phyloP scores from a whole-genome alignment of 305 asterid species.

The Fraxinus angustifolia region DNA sequence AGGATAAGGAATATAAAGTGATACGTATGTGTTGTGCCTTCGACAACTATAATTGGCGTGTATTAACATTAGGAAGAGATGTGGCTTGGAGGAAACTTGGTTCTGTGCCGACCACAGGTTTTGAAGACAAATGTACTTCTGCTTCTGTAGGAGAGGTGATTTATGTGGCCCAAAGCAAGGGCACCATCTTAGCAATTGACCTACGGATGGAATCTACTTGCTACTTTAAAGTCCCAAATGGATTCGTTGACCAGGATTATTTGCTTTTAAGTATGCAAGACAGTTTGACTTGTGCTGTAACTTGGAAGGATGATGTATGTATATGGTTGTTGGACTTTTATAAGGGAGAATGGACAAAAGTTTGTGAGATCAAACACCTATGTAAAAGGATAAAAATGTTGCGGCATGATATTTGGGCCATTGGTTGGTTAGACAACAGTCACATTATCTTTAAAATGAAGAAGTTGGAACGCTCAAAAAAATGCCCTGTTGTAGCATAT shows the following conservation, averaged over 20 bases:
- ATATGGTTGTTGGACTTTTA: not conserved
- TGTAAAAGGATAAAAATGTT: not conserved
- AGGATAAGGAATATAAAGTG: not conserved
- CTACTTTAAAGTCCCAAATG: not conserved
- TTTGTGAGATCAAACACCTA: not conserved
- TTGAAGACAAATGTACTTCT: not conserved
- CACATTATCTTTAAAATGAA: not conserved
- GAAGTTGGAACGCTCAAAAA: not conserved
- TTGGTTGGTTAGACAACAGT: conserved; percentile 17
- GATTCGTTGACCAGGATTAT: not conserved
- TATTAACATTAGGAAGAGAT: not conserved
- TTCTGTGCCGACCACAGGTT: not conserved
- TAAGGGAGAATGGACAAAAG: not conserved
- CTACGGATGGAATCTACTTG: not conserved
- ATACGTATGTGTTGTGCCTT: not conserved
- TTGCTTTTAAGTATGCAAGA: not conserved
- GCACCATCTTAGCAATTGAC: not conserved
- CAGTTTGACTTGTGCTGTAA: not conserved
- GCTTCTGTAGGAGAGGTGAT: not conserved
- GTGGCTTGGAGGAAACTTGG: conserved; percentile 9
- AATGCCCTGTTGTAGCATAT: not conserved
- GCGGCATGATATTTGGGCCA: not conserved
- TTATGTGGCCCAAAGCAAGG: not conserved
- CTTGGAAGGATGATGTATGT: not conserved
- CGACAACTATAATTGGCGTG: not conserved